phyloP scores from a whole-genome alignment of 2,329 filamentous ascomycete genomes.

The Fonsecaea nubica region DNA sequence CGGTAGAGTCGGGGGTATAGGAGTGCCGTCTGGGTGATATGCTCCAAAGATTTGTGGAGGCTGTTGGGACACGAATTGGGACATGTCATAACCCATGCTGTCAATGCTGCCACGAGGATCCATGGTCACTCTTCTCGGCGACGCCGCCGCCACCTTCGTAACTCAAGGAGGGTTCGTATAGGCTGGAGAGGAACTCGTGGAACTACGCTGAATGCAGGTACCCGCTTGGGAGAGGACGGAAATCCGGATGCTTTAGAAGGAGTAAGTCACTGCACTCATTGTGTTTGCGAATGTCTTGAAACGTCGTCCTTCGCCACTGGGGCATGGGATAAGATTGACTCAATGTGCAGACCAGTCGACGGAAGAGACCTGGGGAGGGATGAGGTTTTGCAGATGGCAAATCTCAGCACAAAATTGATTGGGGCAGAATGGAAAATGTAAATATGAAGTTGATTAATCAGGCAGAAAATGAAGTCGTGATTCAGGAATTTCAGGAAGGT shows the following conservation, averaged over 20 bases:
- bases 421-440: not conserved
- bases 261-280: constrained; percentile 28
- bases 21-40: constrained; percentile 66
- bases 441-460: constrained; percentile 15
- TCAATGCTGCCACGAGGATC: constrained; percentile 41
- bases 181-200: constrained; percentile 4
- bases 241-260: constrained; percentile 17
- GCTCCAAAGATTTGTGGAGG: constrained; percentile 73
- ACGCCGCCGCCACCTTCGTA: constrained; percentile 7
- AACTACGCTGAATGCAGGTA: constrained; percentile 13
- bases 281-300: not conserved
- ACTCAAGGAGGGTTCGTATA: constrained; percentile 4
- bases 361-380: not conserved
- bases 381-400: not conserved
- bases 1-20: constrained; percentile 59
- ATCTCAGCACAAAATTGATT: not conserved
- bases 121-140: constrained; percentile 26
- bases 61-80: constrained; percentile 65
- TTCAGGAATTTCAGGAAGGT: constrained; percentile 23
- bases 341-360: not conserved
- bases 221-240: constrained; percentile 6
- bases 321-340: not conserved
- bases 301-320: constrained; percentile 4
- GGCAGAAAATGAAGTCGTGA: constrained; percentile 6
- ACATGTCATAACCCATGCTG: constrained; percentile 52